phyloP scores from a whole-genome alignment of 805 yeast species.

The Kodamaea fukazawae region DNA sequence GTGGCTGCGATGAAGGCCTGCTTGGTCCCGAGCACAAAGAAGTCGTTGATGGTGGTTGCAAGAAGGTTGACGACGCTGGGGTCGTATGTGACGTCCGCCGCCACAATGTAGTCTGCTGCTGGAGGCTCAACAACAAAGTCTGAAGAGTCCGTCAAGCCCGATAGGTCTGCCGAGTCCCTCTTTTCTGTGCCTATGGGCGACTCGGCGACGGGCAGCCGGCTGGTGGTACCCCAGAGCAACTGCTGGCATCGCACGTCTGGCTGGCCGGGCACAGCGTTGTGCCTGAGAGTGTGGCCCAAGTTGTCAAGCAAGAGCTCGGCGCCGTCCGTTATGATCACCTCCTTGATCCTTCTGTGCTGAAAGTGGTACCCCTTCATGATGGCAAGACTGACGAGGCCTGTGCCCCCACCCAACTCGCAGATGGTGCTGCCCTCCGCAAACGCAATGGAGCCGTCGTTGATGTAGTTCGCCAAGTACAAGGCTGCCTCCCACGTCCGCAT shows the following conservation, averaged over 20 bases:
- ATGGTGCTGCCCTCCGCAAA: constrained; percentile 30
- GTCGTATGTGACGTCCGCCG: constrained; percentile 91
- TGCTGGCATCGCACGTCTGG: constrained; percentile 25
- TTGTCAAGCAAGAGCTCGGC: constrained; percentile 51
- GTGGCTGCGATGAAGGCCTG: constrained; percentile 67
- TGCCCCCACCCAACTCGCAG: constrained; percentile 85
- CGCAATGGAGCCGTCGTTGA: constrained; percentile 22
- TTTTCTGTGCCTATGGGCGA: too few species aligned
- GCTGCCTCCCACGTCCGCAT: constrained; percentile 94
- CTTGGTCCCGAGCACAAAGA: constrained; percentile 24
- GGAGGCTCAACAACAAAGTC: constrained; percentile 36
- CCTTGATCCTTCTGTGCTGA: constrained; percentile 14
- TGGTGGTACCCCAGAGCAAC: constrained; percentile 56
- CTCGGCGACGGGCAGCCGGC: too few species aligned
- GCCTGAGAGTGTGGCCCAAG: constrained; percentile 40
- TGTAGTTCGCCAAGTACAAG: constrained; percentile 54
- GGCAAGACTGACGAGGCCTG: constrained; percentile 71
- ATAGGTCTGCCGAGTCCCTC: too few species aligned
- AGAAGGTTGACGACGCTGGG: constrained; percentile 54
- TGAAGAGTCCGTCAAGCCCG: too few species aligned
- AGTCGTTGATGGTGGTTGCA: constrained; percentile 45
- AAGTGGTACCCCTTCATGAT: constrained; percentile 26
- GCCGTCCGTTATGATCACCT: constrained; percentile 63
- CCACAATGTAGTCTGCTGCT: constrained; percentile 52
- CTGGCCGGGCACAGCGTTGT: constrained; percentile 34